phyloP scores from a whole-genome alignment of 208 protist species.

The Wallacemonas sp. region DNA sequence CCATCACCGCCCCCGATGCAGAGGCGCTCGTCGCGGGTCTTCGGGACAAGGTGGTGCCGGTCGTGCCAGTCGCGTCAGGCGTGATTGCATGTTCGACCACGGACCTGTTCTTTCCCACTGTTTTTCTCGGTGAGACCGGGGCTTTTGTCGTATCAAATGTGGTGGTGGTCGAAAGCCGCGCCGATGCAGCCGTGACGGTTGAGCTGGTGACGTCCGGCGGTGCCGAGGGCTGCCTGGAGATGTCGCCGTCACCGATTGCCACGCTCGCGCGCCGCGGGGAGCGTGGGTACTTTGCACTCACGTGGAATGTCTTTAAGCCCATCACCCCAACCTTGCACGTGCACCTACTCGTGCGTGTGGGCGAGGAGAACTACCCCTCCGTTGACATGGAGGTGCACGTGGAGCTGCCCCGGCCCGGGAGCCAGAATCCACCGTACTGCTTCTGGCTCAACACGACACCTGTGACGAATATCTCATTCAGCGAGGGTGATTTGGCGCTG shows the following conservation, averaged over 20 bases:
- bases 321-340: conserved; percentile 31
- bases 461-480: conserved; percentile 43
- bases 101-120: conserved; percentile 53
- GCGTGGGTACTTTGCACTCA: conserved; percentile 40
- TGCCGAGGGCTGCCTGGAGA: conserved; percentile 13
- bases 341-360: conserved; percentile 40
- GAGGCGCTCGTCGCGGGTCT: neutral
- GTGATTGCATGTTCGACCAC: conserved; percentile 38
- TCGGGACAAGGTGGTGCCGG: neutral
- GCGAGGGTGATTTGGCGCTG: conserved; percentile 20
- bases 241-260: conserved; percentile 22
- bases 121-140: conserved; percentile 42
- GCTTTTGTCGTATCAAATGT: conserved; percentile 73
- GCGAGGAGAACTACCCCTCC: conserved; percentile 32
- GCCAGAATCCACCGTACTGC: conserved; percentile 29
- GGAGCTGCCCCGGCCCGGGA: conserved; percentile 27
- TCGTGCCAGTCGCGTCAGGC: conserved; percentile 14
- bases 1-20: neutral
- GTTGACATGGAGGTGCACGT: conserved; percentile 38
- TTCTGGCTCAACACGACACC: conserved; percentile 65
- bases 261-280: conserved; percentile 24
- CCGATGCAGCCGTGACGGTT: conserved; percentile 32
- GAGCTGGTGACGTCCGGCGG: conserved; percentile 37
- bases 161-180: conserved; percentile 51
- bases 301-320: conserved; percentile 53